These are phyloP conservation scores for Aspergillus udagawae DNA, from an alignment of 2,329 filamentous ascomycete species.

Conservation along the genomic window DNA sequence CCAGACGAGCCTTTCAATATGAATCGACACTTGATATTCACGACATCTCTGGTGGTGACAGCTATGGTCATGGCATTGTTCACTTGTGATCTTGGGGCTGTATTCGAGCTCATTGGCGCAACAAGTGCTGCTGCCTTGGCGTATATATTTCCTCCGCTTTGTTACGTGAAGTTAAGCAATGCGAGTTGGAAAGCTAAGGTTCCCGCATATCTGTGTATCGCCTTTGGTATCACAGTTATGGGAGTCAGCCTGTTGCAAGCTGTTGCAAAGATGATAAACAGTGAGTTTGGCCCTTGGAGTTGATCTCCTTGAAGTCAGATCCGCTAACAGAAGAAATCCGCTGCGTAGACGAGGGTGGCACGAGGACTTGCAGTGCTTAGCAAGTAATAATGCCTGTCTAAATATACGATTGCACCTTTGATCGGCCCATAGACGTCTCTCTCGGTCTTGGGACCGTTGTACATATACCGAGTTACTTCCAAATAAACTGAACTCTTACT, in stretches of 20 bases:
- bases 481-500: background rate
- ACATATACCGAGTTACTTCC: slow-evolving; percentile 4
- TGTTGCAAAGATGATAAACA: slow-evolving; percentile 59
- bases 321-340: slow-evolving; percentile 9
- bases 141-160: slow-evolving; percentile 91
- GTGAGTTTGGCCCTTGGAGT: slow-evolving; percentile 26
- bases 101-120: slow-evolving; percentile 94
- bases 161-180: slow-evolving; percentile 88
- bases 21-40: slow-evolving; percentile 81
- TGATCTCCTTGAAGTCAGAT: background rate
- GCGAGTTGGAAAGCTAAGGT: slow-evolving; percentile 69
- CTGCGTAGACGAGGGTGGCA: slow-evolving; percentile 30
- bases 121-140: slow-evolving; percentile 92
- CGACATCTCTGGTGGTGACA: slow-evolving; percentile 71
- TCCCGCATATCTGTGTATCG: slow-evolving; percentile 66
- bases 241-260: slow-evolving; percentile 72
- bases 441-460: background rate
- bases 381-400: background rate
- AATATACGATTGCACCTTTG: background rate
- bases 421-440: background rate
- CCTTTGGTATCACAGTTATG: slow-evolving; percentile 78
- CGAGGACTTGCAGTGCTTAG: slow-evolving; percentile 27
- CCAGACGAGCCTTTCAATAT: slow-evolving; percentile 72
- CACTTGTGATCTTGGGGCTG: slow-evolving; percentile 88
- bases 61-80: slow-evolving; percentile 75